Percentiles rank a stretch among this genome's conserved stretches.
Conservation (phyloP, 2,329 filamentous ascomycete species). For the Phoma sp. region DNA sequence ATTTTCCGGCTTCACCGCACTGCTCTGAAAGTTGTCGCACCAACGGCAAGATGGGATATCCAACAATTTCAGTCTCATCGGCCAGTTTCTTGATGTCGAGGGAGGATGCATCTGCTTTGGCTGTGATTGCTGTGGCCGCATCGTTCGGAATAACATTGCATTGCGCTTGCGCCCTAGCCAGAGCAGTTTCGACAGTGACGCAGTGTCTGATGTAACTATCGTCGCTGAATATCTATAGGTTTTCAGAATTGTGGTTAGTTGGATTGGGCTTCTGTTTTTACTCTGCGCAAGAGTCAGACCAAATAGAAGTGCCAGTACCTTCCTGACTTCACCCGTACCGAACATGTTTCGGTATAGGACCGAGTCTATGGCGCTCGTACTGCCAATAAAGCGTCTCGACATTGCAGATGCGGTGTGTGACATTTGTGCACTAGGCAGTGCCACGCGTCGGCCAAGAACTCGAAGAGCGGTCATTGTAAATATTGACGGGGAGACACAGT, state of each 20-base stretch:
- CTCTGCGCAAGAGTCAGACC: neutral
- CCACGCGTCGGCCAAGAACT: neutral
- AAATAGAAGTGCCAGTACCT: constrained; percentile 37
- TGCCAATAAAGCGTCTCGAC: constrained; percentile 23
- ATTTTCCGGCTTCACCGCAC: constrained; percentile 50
- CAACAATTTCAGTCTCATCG: constrained; percentile 60
- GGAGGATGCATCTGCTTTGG: constrained; percentile 38
- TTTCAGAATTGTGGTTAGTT: neutral
- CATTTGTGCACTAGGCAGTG: neutral
- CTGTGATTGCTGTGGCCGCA: constrained; percentile 41
- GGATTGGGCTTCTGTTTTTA: neutral
- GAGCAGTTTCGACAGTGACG: constrained; percentile 60
- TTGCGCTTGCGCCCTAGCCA: constrained; percentile 60
- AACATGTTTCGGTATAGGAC: constrained; percentile 61
- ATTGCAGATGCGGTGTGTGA: neutral
- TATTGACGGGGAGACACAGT: neutral
- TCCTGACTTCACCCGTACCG: constrained; percentile 60
- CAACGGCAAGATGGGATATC: constrained; percentile 62
- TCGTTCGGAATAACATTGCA: constrained; percentile 53
- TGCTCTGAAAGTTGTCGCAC: constrained; percentile 57
- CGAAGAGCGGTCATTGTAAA: neutral
- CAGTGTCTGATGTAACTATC: constrained; percentile 58
- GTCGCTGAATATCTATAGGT: constrained; percentile 53
- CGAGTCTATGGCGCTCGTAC: constrained; percentile 56
- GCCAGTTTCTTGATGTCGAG: constrained; percentile 56